Conservation (phyloP, 768 basidiomycete species). For the Cubamyces sp. region DNA sequence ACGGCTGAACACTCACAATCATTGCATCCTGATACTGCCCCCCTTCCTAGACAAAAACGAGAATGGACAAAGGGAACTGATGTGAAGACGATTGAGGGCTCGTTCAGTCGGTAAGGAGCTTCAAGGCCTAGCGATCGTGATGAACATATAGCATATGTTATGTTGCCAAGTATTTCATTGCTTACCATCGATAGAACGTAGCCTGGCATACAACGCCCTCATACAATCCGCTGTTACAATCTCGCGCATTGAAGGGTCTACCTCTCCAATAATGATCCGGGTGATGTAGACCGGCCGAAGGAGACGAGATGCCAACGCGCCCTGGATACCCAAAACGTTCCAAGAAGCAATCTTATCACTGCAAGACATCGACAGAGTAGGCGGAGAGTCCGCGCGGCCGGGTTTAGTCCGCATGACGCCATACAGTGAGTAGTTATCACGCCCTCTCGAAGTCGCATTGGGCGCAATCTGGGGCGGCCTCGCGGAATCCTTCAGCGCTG, state of each 20-base stretch:
- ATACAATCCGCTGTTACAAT: slow-evolving; percentile 63
- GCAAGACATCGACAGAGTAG: slow-evolving; percentile 87
- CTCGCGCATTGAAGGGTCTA: slow-evolving; percentile 44
- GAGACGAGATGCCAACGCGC: slow-evolving; percentile 65
- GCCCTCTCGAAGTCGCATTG: slow-evolving; percentile 63
- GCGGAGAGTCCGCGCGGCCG: slow-evolving; percentile 86
- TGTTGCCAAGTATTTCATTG: neutral
- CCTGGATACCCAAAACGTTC: slow-evolving; percentile 85
- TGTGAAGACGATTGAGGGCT: slow-evolving; percentile 63
- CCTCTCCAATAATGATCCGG: slow-evolving; percentile 74
- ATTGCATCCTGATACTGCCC: slow-evolving; percentile 57
- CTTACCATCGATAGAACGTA: slow-evolving; percentile 50
- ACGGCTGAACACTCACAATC: slow-evolving; percentile 54
- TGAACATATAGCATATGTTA: too few relatives aligned
- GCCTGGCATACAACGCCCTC: slow-evolving; percentile 64
- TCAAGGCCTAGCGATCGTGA: slow-evolving; percentile 46
- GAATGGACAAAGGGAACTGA: slow-evolving; percentile 61
- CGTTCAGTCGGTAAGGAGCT: slow-evolving; percentile 49
- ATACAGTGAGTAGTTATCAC: slow-evolving; percentile 74
- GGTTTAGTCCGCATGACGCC: slow-evolving; percentile 92
- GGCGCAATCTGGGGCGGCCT: slow-evolving; percentile 38
- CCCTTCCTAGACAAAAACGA: slow-evolving; percentile 38
- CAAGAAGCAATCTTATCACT: slow-evolving; percentile 93
- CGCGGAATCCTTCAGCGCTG: slow-evolving; percentile 63
- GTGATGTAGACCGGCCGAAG: slow-evolving; percentile 67